A percentile compares a stretch with the other conserved stretches of the same genome.
Evolutionary conservation across 225 moss, liverwort and hornwort genomes (phyloP).

Genomic region (Bryoerythrophyllum caledonicum): DNA sequence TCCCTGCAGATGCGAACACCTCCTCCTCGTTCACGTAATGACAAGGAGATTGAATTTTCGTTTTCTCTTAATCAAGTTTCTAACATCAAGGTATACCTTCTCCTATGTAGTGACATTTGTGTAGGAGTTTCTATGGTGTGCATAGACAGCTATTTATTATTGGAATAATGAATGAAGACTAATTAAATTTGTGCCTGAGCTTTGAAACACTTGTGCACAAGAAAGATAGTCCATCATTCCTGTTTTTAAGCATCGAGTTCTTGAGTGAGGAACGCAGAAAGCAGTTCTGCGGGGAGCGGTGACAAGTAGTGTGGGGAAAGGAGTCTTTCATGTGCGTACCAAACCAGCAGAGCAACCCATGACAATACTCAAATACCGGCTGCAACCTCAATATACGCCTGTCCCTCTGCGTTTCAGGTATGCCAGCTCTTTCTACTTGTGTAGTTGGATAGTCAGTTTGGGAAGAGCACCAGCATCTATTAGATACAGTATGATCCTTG

Average conservation of each 20-base stretch:
- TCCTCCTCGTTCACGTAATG: constrained; percentile 53
- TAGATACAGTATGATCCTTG: not conserved
- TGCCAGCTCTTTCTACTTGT: constrained; percentile 12
- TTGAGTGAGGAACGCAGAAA: constrained; percentile 57
- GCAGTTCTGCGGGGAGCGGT: constrained; percentile 75
- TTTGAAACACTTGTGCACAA: no score
- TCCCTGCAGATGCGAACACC: constrained; percentile 74
- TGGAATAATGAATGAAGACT: not conserved
- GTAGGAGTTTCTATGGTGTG: not conserved
- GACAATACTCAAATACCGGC: constrained; percentile 82
- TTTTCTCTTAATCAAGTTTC: constrained; percentile 83
- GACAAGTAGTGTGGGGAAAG: constrained; percentile 80
- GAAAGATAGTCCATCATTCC: not conserved
- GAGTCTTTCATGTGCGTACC: constrained; percentile 87
- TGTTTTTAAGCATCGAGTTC: constrained; percentile 19
- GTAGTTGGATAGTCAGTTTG: constrained; percentile 4
- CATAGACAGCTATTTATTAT: not conserved
- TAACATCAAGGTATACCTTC: constrained; percentile 68
- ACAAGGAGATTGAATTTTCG: constrained; percentile 89
- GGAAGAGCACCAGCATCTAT: constrained; percentile 9
- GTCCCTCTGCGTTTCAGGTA: constrained; percentile 91
- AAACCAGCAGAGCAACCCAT: constrained; percentile 75
- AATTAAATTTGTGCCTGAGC: not conserved
- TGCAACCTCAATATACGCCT: constrained; percentile 93
- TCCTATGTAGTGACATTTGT: constrained; percentile 15